A percentile compares a stretch with the other conserved stretches of the same genome.
Conservation (phyloP, 1,284 basidiomycete genomes). For the Ganoderma leucocontextum region DNA sequence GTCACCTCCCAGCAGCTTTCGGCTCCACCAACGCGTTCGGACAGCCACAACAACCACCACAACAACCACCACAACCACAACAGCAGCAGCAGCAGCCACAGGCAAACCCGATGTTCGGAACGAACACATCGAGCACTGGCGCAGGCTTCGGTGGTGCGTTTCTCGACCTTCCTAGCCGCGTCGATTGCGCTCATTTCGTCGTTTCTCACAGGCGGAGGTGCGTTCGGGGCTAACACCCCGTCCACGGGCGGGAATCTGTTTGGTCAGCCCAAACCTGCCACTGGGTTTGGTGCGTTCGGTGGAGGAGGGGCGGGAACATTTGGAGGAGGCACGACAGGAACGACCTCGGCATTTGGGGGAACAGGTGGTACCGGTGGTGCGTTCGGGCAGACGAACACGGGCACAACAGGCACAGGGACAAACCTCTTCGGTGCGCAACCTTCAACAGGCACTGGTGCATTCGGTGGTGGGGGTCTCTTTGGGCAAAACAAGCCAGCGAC, state of each 20-base stretch:
- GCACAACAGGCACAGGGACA: constrained; percentile 24
- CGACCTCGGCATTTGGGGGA: constrained; percentile 49
- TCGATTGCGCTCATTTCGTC: constrained; percentile 15
- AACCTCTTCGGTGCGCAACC: constrained; percentile 38
- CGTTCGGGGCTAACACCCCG: constrained; percentile 60
- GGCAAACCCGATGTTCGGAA: constrained; percentile 83
- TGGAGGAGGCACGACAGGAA: constrained; percentile 46
- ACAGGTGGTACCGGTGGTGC: constrained; percentile 33
- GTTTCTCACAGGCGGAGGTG: constrained; percentile 46
- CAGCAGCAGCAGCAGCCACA: constrained; percentile 59
- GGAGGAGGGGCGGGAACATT: constrained; percentile 63
- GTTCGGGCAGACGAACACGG: constrained; percentile 34
- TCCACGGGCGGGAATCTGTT: constrained; percentile 58
- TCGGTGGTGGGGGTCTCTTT: constrained; percentile 49
- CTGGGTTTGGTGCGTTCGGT: constrained; percentile 76
- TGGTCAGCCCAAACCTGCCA: constrained; percentile 67
- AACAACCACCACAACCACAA: constrained; percentile 41
- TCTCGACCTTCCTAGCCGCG: constrained; percentile 24
- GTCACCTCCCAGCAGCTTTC: constrained; percentile 48
- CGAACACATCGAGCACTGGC: constrained; percentile 46
- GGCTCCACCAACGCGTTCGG: constrained; percentile 54
- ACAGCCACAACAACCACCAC: constrained; percentile 53
- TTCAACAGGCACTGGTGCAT: constrained; percentile 37
- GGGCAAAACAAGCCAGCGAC: constrained; percentile 58
- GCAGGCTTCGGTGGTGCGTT: constrained; percentile 66